Base-by-base conservation (phyloP, 2,329 filamentous ascomycete species). In the Gnomoniopsis sp. region DNA sequence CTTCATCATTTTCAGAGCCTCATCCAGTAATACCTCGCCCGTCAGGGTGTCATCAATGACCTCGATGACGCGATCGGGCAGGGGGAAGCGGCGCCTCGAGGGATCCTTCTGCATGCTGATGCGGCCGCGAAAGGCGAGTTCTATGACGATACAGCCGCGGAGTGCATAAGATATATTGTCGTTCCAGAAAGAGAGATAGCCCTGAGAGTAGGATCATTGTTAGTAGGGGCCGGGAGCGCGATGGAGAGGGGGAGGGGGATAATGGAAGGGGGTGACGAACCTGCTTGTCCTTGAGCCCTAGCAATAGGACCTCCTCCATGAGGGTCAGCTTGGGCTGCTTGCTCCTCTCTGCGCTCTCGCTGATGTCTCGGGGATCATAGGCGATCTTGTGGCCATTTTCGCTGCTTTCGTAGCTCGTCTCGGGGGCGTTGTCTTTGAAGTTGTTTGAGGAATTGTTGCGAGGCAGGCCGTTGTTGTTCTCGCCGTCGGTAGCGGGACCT, bases 1-100 rank as follows among this genome's bases (percentile, higher is more conserved):
- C 83, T 99, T 99, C 93, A 99, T 99, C 93, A 99, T 96, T 82
- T 99, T 99, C 71, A 99, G 80, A 60, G 95, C 91, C 80, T 99
- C 95, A 76, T 99, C 95, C 70, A 99, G 84, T 69, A 99, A 83
- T 64, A 98, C 95, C 79, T 99, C 95, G 67, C 95, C 95, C 6
- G 95, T 99, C 71, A 97, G 82, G 60, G 92, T 93, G 72, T 97
- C 93, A 75, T 99, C 95, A 71, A 98, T 87, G 65, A 99, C 95
- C 78, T 99, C 95, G 75, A 99, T 97, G 67, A 95, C 82, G 66
- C 95, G 86, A 77, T 99, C 95, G 66, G 93, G 88, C 61, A 98
- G 81, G 59, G 93, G 93, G 73, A 97, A 97, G 66, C 93, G 88
- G 78, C 95, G 86, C 76, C 95, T 85, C 66, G 90, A 89, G 53